Conservation (phyloP, 495 filamentous ascomycete genomes). For the Neurospora discreta region DNA sequence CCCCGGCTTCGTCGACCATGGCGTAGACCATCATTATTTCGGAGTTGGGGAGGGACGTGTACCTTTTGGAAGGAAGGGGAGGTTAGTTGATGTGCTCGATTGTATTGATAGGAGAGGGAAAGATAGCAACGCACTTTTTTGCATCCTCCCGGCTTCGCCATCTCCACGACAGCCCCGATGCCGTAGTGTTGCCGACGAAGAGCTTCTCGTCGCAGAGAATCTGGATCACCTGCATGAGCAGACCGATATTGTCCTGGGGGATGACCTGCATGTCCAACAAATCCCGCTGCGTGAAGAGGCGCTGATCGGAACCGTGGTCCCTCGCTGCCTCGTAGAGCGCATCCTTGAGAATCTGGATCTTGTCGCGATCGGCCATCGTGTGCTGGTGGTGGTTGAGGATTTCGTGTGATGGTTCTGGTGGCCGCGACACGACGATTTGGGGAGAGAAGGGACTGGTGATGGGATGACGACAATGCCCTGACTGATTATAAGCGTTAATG, state of each 20-base stretch:
- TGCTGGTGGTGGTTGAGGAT: conserved; percentile 6
- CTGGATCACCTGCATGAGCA: conserved; percentile 51
- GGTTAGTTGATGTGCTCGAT: background rate
- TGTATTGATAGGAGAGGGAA: background rate
- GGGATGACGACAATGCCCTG: background rate
- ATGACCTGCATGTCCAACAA: conserved; percentile 50
- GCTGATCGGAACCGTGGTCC: conserved; percentile 31
- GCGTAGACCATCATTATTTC: conserved; percentile 77
- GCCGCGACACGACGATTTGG: background rate
- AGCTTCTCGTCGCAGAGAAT: conserved; percentile 54
- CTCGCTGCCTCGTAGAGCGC: conserved; percentile 21
- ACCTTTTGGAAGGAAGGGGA: conserved; percentile 29
- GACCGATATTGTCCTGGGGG: conserved; percentile 43
- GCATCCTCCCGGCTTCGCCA: conserved; percentile 57
- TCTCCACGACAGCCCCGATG: conserved; percentile 51
- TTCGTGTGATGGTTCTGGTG: background rate
- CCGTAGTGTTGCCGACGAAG: conserved; percentile 47
- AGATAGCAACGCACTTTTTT: conserved; percentile 45
- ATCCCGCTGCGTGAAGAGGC: conserved; percentile 56
- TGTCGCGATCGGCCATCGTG: conserved; percentile 7
- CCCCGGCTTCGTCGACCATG: conserved; percentile 69
- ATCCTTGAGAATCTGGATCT: conserved; percentile 22
- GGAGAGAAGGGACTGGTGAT: background rate
- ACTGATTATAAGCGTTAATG: background rate
- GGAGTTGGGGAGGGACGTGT: conserved; percentile 45